A percentile compares a stretch with the other conserved stretches of the same genome.
Evolutionary conservation across 176 grass and related monocot species (phyloP).

Genomic region (Lolium perenne): DNA sequence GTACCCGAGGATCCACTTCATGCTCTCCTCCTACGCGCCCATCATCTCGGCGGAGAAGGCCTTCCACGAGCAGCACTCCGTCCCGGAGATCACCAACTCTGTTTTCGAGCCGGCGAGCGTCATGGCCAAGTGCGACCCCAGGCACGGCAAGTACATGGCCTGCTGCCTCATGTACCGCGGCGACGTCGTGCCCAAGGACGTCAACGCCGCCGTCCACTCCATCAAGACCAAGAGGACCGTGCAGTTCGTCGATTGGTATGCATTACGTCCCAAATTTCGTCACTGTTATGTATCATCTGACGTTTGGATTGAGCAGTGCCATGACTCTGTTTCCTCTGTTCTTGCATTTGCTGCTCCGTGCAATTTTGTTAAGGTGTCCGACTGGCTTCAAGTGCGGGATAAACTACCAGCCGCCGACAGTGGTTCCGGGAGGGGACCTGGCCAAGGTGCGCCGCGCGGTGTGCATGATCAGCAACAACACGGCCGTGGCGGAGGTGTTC

Average conservation of each 20-base stretch:
- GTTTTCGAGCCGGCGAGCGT: conserved; percentile 75
- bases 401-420: conserved; percentile 83
- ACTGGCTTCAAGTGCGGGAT: conserved; percentile 92
- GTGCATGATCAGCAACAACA: conserved; percentile 93
- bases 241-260: conserved; percentile 85
- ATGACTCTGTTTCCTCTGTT: conserved; percentile 29
- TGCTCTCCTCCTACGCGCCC: conserved; percentile 86
- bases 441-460: conserved; percentile 79
- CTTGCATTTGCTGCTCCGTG: conserved; percentile 7
- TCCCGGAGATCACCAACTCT: conserved; percentile 78
- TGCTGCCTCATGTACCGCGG: conserved; percentile 88
- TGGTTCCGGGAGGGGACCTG: conserved; percentile 76
- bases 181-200: conserved; percentile 82
- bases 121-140: conserved; percentile 85
- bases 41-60: conserved; percentile 85
- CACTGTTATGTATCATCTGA: conserved; percentile 9
- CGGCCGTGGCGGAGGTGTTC: conserved; percentile 80
- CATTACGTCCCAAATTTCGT: neutral
- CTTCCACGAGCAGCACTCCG: conserved; percentile 78
- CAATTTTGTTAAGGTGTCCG: conserved; percentile 55
- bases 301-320: neutral
- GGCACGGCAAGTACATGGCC: conserved; percentile 91
- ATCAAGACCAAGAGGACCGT: conserved; percentile 76
- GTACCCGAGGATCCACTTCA: conserved; percentile 83
- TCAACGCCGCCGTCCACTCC: conserved; percentile 66